Evolutionary conservation across 257 asterid genomes (phyloP), one percentile per base, ranked within the genome.

Genomic region (Fraxinus pennsylvanica): DNA sequence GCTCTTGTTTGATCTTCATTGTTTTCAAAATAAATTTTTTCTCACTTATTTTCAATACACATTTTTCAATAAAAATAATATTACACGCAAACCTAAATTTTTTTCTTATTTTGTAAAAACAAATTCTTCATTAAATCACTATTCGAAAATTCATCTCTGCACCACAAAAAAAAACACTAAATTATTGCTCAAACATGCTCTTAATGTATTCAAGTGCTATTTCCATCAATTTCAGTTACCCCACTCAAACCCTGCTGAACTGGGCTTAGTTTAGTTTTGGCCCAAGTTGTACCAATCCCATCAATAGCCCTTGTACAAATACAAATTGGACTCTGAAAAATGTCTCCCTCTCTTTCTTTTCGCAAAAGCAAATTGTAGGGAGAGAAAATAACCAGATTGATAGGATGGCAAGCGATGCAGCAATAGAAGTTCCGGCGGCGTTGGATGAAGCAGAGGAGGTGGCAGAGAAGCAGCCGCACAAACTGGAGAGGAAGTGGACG

Each of bases 401-500:
- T 73, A 50, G 15, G 74, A 94, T 94, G 97, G 96, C 96, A 43
- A 87, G 85, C 72, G 98, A 92, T 68, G 81, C 83, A 35, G 43
- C 76, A 70, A 72, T 85, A 30, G 94, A 85, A 68, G 43, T 80
- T 45, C 84, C 81, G 71, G 88, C 82, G 36, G 81, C 80, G 2
- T 63, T 73, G 22, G 68, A 41, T 66, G 22, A 57, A 29, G 71
- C 43, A 14, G 38, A 19, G 73, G 88, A 76, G 74, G 38, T 82
- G 74, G 85, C 68, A 77, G 85, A 81, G 77, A 89, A 85, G 74
- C 88, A 85, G 85, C 83, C 89, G 68, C 96, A 93, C 81, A 88
- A 81, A 81, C 90, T 95, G 81, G 92, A 93, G 87, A 90, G 96
- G 79, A 82, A 81, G 77, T 95, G 99, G 99, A 80, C 98, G 4